Conservation (phyloP, 2,329 filamentous ascomycete genomes). For the Xylariales sp. region DNA sequence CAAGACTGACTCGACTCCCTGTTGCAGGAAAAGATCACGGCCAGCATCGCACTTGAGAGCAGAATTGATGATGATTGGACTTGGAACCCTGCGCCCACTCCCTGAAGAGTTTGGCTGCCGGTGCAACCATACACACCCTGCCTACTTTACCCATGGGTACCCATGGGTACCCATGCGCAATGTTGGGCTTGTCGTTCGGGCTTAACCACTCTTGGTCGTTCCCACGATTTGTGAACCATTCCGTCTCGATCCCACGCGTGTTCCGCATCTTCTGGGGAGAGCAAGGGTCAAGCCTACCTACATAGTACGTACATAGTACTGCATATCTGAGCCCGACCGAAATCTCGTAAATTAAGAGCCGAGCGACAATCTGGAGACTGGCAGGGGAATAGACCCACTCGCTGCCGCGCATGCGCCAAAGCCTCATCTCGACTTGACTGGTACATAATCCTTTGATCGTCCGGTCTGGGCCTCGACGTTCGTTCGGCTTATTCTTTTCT, state of each 20-base stretch:
- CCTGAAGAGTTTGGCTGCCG: background rate
- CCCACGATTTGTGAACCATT: slow-evolving; percentile 1
- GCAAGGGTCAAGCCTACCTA: slow-evolving; percentile 1
- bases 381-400: slow-evolving; percentile 18
- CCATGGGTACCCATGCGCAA: background rate
- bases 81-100: background rate
- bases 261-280: slow-evolving; percentile 1
- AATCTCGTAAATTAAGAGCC: slow-evolving; percentile 22
- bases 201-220: slow-evolving; percentile 1
- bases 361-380: background rate
- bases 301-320: too few relatives aligned
- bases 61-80: too few relatives aligned
- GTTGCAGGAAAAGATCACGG: too few relatives aligned
- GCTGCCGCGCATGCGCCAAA: slow-evolving; percentile 26
- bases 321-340: too few relatives aligned
- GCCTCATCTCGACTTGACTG: slow-evolving; percentile 27
- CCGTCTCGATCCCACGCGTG: slow-evolving; percentile 1
- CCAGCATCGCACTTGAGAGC: too few relatives aligned
- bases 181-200: background rate
- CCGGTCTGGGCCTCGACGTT: slow-evolving; percentile 16
- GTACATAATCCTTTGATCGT: slow-evolving; percentile 25
- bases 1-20: too few relatives aligned
- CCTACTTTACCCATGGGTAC: background rate
- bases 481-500: slow-evolving; percentile 8
- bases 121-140: background rate